Evolutionary conservation across 345 rosid species (phyloP).

Genomic region (Anacardium occidentale): DNA sequence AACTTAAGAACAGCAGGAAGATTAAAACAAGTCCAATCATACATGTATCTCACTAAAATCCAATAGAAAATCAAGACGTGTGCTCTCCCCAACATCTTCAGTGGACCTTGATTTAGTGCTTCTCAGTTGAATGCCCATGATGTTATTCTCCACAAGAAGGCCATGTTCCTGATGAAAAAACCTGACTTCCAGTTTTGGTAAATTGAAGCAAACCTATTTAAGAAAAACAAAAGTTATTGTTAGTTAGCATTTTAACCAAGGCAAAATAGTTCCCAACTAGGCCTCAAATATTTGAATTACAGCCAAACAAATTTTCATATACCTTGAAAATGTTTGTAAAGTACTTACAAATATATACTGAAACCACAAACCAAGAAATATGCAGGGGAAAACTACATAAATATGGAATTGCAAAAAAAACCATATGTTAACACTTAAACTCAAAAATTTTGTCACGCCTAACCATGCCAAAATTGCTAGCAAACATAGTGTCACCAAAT

Average conservation of each 20-base stretch:
- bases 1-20: conserved; percentile 24
- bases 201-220: conserved; percentile 63
- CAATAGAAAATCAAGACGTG: conserved; percentile 85
- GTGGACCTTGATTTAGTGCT: conserved; percentile 60
- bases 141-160: conserved; percentile 67
- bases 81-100: conserved; percentile 92
- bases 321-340: not conserved
- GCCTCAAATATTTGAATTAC: conserved; percentile 1
- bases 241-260: not conserved
- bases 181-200: conserved; percentile 81
- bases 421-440: not conserved
- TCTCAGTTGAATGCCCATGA: conserved; percentile 78
- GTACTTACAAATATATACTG: not conserved
- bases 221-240: conserved; percentile 20
- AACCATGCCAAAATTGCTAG: no score
- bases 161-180: conserved; percentile 67
- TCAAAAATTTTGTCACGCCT: not conserved
- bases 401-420: not conserved
- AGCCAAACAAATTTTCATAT: not conserved
- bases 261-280: not conserved
- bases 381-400: not conserved
- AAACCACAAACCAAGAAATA: conserved; percentile 4
- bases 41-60: conserved; percentile 97
- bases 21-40: conserved; percentile 30
- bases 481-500: no score